Base-by-base conservation (phyloP, 768 basidiomycete genomes). In the Suillus subluteus region DNA sequence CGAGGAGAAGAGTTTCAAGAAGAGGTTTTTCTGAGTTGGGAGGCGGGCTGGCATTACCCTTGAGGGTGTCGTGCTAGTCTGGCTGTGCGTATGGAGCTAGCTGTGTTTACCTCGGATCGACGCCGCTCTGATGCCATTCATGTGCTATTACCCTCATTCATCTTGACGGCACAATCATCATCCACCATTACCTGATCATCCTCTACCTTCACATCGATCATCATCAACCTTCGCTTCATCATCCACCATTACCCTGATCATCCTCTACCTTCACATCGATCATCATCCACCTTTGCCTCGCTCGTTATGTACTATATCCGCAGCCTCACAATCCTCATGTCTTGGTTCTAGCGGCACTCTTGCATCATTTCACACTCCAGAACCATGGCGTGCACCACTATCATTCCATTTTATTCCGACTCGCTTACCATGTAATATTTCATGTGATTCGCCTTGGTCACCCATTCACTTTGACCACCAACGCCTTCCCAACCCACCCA, bases 1-100 rank as follows among this genome's bases (percentile, higher is more conserved):
- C 46, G 91, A 94, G 65, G 94, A 94, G 76, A 94, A 88, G 80
- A 75, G 86, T 76, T 77, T 79, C 68, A 94, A 91, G 82, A 85
- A 86, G 75, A 84, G 86, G 71, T 92, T 95, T 79, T 95, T 94
- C 74, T 92, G 76, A 23, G 18, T 12, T 18, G 40, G 40, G 41
- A 30, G 26, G 40, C 40, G 41, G 58, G 58, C n/a, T 15, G 8
- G n/a, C 23, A 18, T 41, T 18, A 26, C 18, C 18, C 41, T 61
- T 18, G 41, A 61, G 30, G 40, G 40, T 12, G 40, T 59, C 59
- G 2, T 26, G 41, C 41, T 41, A 2, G 23, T 16, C 16, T 26
- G 58, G 23, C 16, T 61, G 41, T 61, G 23, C 38, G 26, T 26
- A 18, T 46, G 61, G 26, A 30, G 43, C 43, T 40, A 32, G 18